Evolutionary conservation across 208 protist genomes (phyloP), one percentile per base, ranked within the genome.

Genomic region (Crithidia acanthocephali): DNA sequence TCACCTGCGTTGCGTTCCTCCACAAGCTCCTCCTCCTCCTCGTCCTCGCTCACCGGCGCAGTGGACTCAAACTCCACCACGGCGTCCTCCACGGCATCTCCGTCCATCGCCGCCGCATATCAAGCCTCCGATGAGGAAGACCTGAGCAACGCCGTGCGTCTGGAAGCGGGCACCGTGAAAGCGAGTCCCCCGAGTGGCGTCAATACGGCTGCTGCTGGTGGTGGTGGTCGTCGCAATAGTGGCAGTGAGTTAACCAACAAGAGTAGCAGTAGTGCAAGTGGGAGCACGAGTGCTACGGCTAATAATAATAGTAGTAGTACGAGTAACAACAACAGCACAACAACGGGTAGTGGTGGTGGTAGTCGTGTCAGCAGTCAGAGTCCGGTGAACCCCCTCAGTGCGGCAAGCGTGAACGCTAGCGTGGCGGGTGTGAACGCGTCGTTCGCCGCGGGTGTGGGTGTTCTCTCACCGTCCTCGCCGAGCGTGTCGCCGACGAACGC

Each of bases 401-500:
- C 66, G 35, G 11, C 8, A 1, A 37, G 52, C 48, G 45, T 32
- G n/a, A 15, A 0, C 53, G 30, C n/a, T 32, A 30, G 53, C 35
- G 22, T 60, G 16, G 53, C 42, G 0, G 50, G n/a, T 8, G 8
- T 25, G 32, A 58, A 50, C 25, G 18, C 62, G 2, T 48, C 51
- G 30, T 8, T 40, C 30, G n/a, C 7, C 25, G 28, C 33, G 42
- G 30, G 57, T 11, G 35, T 47, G 13, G 42, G 25, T 20, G 27
- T 44, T 44, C 9, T 15, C 16, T 74, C 44, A 3, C 52, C 60
- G 20, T 58, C 55, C 50, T 63, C 60, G 33, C 60, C 52, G 53
- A 75, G 51, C 18, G 50, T 57, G 16, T 68, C 64, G 32, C 45
- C 67, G 57, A 59, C 51, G n/a, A 45, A 56, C 60, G 48, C 48